Conservation (phyloP, 208 protist genomes). For the Crithidia acanthocephali region DNA sequence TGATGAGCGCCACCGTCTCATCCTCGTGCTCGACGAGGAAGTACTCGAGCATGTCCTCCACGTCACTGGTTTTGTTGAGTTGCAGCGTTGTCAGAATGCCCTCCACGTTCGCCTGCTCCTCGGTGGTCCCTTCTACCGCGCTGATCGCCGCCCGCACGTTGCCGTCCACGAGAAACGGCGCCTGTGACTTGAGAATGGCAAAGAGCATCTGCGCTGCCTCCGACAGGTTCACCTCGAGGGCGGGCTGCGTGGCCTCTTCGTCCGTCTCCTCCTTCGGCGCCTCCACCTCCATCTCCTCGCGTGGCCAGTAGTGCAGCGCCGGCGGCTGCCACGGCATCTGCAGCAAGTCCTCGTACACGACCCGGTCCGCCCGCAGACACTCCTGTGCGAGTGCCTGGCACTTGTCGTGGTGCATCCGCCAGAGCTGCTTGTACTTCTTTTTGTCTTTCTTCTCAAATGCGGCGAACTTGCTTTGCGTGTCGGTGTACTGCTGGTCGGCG, state of each 20-base stretch:
- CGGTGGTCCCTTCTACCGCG: constrained; percentile 68
- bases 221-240: constrained; percentile 67
- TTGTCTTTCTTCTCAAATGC: constrained; percentile 94
- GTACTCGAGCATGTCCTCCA: constrained; percentile 91
- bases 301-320: constrained; percentile 82
- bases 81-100: constrained; percentile 94
- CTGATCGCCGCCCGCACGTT: constrained; percentile 74
- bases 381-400: constrained; percentile 89
- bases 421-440: constrained; percentile 94
- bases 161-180: constrained; percentile 88
- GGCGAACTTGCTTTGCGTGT: constrained; percentile 96
- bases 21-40: constrained; percentile 78
- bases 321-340: constrained; percentile 89
- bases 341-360: constrained; percentile 96
- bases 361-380: constrained; percentile 93
- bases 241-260: constrained; percentile 38
- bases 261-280: constrained; percentile 52
- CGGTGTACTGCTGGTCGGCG: constrained; percentile 95
- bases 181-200: constrained; percentile 85
- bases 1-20: constrained; percentile 72
- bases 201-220: constrained; percentile 86
- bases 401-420: constrained; percentile 95
- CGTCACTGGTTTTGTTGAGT: constrained; percentile 84
- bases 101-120: constrained; percentile 89
- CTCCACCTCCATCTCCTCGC: constrained; percentile 47